Evolutionary conservation across 306 rosid species (phyloP).

Genomic region (Canavalia gladiata): DNA sequence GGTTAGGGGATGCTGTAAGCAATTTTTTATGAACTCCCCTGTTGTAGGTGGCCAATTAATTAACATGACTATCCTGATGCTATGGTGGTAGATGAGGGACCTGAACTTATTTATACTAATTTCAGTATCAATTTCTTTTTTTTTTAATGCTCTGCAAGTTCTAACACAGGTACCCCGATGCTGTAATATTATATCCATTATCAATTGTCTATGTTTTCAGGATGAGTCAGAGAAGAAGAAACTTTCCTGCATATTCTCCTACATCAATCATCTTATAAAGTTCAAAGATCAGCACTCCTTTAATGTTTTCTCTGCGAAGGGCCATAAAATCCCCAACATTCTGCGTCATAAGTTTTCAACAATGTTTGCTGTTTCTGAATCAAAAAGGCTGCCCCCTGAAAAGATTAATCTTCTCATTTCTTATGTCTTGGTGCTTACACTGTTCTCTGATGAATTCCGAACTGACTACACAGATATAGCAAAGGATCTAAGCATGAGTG

Average conservation of each 20-base stretch:
- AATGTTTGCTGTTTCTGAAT: conserved; percentile 59
- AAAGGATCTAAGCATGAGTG: conserved; percentile 73
- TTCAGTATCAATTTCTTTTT: background rate
- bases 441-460: conserved; percentile 67
- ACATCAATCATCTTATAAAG: conserved; percentile 81
- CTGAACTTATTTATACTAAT: background rate
- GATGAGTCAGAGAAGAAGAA: conserved; percentile 76
- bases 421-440: conserved; percentile 81
- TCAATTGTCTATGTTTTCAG: conserved; percentile 48
- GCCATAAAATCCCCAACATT: conserved; percentile 69
- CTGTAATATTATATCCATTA: too few relatives aligned
- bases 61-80: conserved; percentile 21
- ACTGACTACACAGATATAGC: conserved; percentile 69
- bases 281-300: conserved; percentile 74
- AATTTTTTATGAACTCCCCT: background rate
- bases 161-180: background rate
- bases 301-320: conserved; percentile 60
- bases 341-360: conserved; percentile 60
- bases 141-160: background rate
- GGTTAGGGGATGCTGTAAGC: conserved; percentile 3
- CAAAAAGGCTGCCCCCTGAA: conserved; percentile 62
- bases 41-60: background rate
- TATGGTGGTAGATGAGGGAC: background rate
- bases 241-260: conserved; percentile 69
- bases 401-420: conserved; percentile 71